These are phyloP conservation scores for Myxozyma monticola DNA, from an alignment of 805 yeast species.

Conservation along the genomic window DNA sequence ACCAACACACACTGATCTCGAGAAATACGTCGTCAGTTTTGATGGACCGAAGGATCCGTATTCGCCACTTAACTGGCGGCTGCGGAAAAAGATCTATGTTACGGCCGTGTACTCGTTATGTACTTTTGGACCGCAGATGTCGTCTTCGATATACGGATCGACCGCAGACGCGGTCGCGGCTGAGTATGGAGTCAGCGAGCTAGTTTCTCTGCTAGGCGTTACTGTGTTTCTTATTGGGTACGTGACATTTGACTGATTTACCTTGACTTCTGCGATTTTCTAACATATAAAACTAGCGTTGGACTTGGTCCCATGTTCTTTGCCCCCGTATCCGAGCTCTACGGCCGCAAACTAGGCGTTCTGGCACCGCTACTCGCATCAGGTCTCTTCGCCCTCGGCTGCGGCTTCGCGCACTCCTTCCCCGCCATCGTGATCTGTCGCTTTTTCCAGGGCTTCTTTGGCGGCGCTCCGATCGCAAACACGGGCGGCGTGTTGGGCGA, in stretches of 20 bases:
- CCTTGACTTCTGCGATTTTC: background rate
- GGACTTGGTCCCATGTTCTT: slow-evolving; percentile 61
- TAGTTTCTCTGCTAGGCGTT: slow-evolving; percentile 25
- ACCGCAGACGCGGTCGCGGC: slow-evolving; percentile 10
- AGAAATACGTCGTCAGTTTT: slow-evolving; percentile 49
- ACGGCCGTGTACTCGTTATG: slow-evolving; percentile 44
- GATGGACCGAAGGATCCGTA: slow-evolving; percentile 71
- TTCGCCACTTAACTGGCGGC: slow-evolving; percentile 60
- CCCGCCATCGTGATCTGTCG: slow-evolving; percentile 53
- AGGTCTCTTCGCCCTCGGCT: slow-evolving; percentile 49
- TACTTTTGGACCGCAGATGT: slow-evolving; percentile 50
- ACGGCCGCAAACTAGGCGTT: slow-evolving; percentile 48
- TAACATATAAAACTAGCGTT: slow-evolving; percentile 6
- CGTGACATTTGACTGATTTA: background rate
- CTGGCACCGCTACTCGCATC: slow-evolving; percentile 46
- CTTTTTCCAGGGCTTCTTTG: slow-evolving; percentile 60
- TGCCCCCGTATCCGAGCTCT: slow-evolving; percentile 53
- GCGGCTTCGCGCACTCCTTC: slow-evolving; percentile 52
- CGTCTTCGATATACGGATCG: slow-evolving; percentile 47
- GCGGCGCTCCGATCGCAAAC: slow-evolving; percentile 61
- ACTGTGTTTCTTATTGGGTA: slow-evolving; percentile 26
- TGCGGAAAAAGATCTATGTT: slow-evolving; percentile 40
- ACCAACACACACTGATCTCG: slow-evolving; percentile 11
- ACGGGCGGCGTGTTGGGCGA: slow-evolving; percentile 64
- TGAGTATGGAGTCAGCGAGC: slow-evolving; percentile 2